Base-by-base conservation (phyloP, 1,284 basidiomycete genomes). In the Stereum hirsutum region DNA sequence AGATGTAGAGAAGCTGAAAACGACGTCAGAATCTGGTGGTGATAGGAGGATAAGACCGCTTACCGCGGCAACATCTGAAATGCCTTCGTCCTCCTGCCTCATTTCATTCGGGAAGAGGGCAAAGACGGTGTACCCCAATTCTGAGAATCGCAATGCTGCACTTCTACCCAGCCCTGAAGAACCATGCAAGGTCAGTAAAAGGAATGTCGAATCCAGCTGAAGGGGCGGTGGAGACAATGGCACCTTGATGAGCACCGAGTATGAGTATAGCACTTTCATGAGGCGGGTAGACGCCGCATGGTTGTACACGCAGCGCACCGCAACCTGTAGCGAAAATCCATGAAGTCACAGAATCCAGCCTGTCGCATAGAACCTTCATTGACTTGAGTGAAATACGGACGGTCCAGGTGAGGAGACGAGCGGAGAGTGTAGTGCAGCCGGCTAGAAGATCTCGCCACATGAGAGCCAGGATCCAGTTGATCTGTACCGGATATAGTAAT, bases 111-210 rank as follows among this genome's bases (percentile, higher is more conserved):
- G 53, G 43, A 53, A 59, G 10, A 63, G 46, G 14, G 54, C 55
- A 49, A 64, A 63, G 33, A 64, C 58, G 6, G 60, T 62, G 46
- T 57, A 62, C 17, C 61, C 61, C 32, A 54, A 49, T 49, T 62
- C 54, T 15, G 61, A 62, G 47, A 61, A 58, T 35, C 47, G 49
- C 39, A 63, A 47, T 14, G 59, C 56, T 19, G 56, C 46, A 35
- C 52, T 54, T 47, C 54, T 52, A 34, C 60, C 60, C 35, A 60
- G 48, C 42, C 54, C 60, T 62, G 46, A 32, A 26, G 31, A 20
- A 41, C 17, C 38, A 25, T 24, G 25, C 24, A 19, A 20, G 5
- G n/a, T 19, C 2, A 23, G n/a, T 23, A 17, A 17, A 17, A 8
- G 19, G n/a, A 33, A 12, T 39, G 15, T 25, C 19, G 26, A 32